These are phyloP conservation scores for Hyphodiscus hymeniophilus DNA, from an alignment of 495 filamentous ascomycete species.

Conservation along the genomic window DNA sequence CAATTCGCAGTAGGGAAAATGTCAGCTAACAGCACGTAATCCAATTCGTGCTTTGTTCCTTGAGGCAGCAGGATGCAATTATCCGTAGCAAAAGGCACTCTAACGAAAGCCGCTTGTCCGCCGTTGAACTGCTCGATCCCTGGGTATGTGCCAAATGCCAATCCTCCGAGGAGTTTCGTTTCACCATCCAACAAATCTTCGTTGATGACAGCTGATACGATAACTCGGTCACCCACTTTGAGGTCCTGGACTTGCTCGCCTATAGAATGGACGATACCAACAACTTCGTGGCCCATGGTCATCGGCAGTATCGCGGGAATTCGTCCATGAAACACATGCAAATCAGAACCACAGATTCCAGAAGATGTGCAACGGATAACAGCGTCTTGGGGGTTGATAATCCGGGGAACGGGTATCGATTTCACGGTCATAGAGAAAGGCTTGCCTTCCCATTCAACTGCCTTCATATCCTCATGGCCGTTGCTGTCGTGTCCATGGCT, in stretches of 20 bases:
- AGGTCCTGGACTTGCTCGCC: conserved; percentile 25
- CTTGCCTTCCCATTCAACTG: conserved; percentile 5
- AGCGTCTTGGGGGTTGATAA: conserved; percentile 23
- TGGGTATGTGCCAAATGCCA: conserved; percentile 56
- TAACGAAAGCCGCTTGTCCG: conserved; percentile 31
- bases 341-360: conserved; percentile 29
- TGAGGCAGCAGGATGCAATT: conserved; percentile 26
- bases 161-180: conserved; percentile 63
- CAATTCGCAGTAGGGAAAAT: conserved; percentile 32
- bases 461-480: conserved; percentile 11
- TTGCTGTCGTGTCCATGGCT: neutral
- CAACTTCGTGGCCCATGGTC: conserved; percentile 33
- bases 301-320: conserved; percentile 13
- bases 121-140: conserved; percentile 38
- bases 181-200: conserved; percentile 65
- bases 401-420: conserved; percentile 18
- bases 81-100: conserved; percentile 33
- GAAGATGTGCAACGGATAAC: conserved; percentile 30
- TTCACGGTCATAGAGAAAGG: conserved; percentile 7
- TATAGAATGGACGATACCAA: conserved; percentile 31
- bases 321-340: conserved; percentile 24
- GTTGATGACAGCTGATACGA: conserved; percentile 28
- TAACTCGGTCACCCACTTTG: conserved; percentile 29
- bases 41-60: conserved; percentile 15
- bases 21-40: conserved; percentile 31